Percentiles rank a stretch among this genome's conserved stretches.
Conservation (phyloP, 2,329 filamentous ascomycete species). For the Pseudocercospora fijiensis region DNA sequence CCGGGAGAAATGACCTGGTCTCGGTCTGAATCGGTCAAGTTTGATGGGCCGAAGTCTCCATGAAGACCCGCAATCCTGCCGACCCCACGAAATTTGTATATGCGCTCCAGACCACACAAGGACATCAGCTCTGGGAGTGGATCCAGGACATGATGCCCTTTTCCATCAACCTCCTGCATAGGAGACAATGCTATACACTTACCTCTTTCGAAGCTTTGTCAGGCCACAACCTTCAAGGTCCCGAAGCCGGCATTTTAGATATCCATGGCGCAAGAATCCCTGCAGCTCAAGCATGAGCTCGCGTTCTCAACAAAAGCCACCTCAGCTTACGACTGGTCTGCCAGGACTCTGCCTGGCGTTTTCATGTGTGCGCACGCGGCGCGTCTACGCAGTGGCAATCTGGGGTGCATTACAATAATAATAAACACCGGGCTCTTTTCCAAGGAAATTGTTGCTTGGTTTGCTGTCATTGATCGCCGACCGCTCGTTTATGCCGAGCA, state of each 20-base stretch:
- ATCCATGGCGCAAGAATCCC: slow-evolving; percentile 15
- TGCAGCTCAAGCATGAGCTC: slow-evolving; percentile 12
- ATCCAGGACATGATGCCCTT: slow-evolving; percentile 1
- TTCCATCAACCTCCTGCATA: not conserved
- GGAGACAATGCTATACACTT: not conserved
- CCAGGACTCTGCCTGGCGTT: not conserved
- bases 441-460: not conserved
- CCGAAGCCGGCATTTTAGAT: slow-evolving; percentile 6
- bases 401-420: slow-evolving; percentile 12
- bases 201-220: slow-evolving; percentile 1
- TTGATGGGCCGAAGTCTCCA: not conserved
- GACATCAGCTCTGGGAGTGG: slow-evolving; percentile 3
- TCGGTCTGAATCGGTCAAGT: not conserved
- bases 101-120: slow-evolving; percentile 6
- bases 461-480: not conserved
- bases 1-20: not conserved
- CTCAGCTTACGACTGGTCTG: slow-evolving; percentile 7
- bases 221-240: slow-evolving; percentile 3
- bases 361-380: slow-evolving; percentile 11
- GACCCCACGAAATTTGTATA: slow-evolving; percentile 18
- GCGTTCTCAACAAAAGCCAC: slow-evolving; percentile 20
- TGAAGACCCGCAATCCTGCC: slow-evolving; percentile 10
- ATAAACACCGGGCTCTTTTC: not conserved
- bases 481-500: not conserved
- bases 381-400: slow-evolving; percentile 16